These are phyloP conservation scores for Amanita rubescens DNA, from an alignment of 768 basidiomycete species.

Conservation along the genomic window DNA sequence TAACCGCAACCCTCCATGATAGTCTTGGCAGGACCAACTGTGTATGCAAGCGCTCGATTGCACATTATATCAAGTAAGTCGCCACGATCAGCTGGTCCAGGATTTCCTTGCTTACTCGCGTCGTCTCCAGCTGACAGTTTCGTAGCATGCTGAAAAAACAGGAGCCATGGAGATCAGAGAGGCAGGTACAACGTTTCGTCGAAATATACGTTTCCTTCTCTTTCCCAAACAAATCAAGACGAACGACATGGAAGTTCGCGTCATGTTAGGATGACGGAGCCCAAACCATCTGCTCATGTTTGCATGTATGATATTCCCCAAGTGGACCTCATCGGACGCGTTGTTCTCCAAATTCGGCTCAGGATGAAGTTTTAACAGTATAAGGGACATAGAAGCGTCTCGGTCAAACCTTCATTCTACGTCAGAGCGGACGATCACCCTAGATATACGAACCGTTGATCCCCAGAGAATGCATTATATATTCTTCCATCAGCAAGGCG, in stretches of 20 bases:
- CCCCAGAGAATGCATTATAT: neutral
- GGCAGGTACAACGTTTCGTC: neutral
- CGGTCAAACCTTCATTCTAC: neutral
- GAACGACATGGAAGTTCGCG: neutral
- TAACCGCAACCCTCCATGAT: too few relatives aligned
- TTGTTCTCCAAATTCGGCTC: neutral
- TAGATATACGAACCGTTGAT: neutral
- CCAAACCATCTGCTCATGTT: neutral
- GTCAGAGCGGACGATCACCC: neutral
- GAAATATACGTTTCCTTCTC: neutral
- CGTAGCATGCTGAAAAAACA: neutral
- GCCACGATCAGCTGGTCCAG: neutral
- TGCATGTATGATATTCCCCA: neutral
- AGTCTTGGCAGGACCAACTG: too few relatives aligned
- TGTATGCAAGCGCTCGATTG: neutral
- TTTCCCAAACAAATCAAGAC: neutral
- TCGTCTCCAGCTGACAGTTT: too few relatives aligned
- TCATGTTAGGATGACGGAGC: neutral
- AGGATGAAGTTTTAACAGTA: neutral
- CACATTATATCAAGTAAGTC: neutral
- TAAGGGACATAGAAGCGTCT: neutral
- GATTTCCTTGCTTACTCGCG: neutral
- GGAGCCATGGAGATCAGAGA: neutral
- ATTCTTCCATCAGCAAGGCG: neutral
- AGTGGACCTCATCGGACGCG: neutral